Conservation (phyloP, 306 rosid genomes). For the Pyrus bretschneideri region DNA sequence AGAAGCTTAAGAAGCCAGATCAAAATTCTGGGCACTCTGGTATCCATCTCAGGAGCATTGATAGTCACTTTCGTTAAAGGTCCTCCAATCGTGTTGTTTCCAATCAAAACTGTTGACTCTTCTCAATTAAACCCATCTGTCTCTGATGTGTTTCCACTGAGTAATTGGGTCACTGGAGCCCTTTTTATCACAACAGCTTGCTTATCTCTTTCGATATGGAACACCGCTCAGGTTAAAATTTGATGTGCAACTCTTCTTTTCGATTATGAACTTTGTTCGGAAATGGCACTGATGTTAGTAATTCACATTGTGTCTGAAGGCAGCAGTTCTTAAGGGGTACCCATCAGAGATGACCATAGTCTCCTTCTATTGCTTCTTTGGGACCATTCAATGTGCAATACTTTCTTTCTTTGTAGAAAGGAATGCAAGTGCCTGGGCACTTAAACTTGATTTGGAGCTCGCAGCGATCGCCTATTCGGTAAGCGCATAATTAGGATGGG, state of each 20-base stretch:
- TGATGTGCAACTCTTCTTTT: not conserved
- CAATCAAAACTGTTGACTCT: not conserved
- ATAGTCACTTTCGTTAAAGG: slow-evolving; percentile 47
- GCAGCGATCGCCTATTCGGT: slow-evolving; percentile 48
- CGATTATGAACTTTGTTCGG: not conserved
- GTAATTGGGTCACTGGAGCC: slow-evolving; percentile 54
- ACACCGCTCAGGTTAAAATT: slow-evolving; percentile 38
- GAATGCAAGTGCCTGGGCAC: slow-evolving; percentile 46
- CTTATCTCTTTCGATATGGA: slow-evolving; percentile 38
- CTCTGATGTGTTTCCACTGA: slow-evolving; percentile 4
- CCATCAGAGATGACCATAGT: slow-evolving; percentile 54
- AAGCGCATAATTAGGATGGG: slow-evolving; percentile 14
- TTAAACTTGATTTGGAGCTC: slow-evolving; percentile 40
- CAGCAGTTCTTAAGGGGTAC: slow-evolving; percentile 51
- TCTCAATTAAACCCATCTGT: not conserved
- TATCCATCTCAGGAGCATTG: slow-evolving; percentile 43
- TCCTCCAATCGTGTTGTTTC: slow-evolving; percentile 16
- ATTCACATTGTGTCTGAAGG: slow-evolving; percentile 26
- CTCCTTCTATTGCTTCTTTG: slow-evolving; percentile 56
- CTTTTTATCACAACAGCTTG: slow-evolving; percentile 39
- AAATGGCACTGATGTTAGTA: slow-evolving; percentile 16
- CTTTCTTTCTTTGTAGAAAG: slow-evolving; percentile 37
- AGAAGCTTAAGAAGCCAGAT: slow-evolving; percentile 24
- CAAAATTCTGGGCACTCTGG: slow-evolving; percentile 39
- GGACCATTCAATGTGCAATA: slow-evolving; percentile 49